Percentiles rank a stretch among this genome's conserved stretches.
These are phyloP conservation scores for Russula dissimulans DNA, from an alignment of 768 basidiomycete genomes.

Conservation along the genomic window DNA sequence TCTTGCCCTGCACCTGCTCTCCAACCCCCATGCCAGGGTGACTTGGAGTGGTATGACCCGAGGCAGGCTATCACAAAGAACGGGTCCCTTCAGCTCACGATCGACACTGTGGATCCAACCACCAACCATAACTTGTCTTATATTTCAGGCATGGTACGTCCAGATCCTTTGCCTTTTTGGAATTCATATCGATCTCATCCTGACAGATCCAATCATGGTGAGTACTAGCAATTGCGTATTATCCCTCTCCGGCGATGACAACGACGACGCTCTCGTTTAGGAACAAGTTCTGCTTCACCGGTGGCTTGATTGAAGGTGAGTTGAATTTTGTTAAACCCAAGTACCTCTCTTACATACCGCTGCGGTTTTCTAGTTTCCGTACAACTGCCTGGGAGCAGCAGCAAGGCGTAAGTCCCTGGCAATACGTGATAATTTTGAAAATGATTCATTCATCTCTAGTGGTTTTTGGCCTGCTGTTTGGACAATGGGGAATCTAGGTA, in stretches of 20 bases:
- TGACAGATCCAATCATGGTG: constrained; percentile 26
- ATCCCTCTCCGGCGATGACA: constrained; percentile 1
- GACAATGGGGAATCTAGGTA: constrained; percentile 65
- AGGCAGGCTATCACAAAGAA: constrained; percentile 39
- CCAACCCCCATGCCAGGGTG: constrained; percentile 18
- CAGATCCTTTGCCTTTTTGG: constrained; percentile 14
- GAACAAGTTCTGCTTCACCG: constrained; percentile 78
- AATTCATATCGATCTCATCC: not conserved
- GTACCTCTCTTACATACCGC: not conserved
- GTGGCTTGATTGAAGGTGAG: constrained; percentile 53
- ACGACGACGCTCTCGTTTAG: constrained; percentile 20
- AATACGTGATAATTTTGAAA: constrained; percentile 8
- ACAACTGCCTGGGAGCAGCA: constrained; percentile 15
- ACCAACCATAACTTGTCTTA: constrained; percentile 42
- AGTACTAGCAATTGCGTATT: constrained; percentile 4
- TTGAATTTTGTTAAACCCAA: not conserved
- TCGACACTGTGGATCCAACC: constrained; percentile 29
- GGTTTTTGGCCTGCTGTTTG: constrained; percentile 46
- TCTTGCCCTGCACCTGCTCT: not conserved
- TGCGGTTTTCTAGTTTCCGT: constrained; percentile 7
- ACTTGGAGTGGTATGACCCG: constrained; percentile 57
- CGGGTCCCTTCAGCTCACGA: constrained; percentile 42
- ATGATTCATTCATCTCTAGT: constrained; percentile 22
- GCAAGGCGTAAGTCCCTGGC: not conserved
- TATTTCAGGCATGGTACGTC: constrained; percentile 27